Conservation (phyloP, 1,139 yeast species). For the Yamadazyma sp. region DNA sequence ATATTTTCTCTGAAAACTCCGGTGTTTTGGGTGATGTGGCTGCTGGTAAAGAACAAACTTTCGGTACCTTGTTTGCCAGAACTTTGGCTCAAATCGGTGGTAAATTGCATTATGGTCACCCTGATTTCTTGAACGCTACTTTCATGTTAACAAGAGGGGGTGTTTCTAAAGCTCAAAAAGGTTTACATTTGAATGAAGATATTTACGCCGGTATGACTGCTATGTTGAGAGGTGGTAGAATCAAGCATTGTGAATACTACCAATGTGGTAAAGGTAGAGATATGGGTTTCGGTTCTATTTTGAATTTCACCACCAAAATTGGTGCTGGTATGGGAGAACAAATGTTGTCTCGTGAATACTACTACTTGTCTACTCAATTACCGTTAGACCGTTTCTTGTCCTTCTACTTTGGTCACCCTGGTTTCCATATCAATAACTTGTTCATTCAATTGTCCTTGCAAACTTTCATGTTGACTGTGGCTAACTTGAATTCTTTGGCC, state of each 20-base stretch:
- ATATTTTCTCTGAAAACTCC: constrained; percentile 96
- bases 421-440: constrained; percentile 97
- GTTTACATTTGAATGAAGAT: constrained; percentile 98
- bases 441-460: constrained; percentile 94
- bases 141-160: constrained; percentile 99
- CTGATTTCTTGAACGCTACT: constrained; percentile 94
- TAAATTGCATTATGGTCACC: constrained; percentile 98
- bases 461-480: constrained; percentile 85
- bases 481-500: constrained; percentile 88
- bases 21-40: constrained; percentile 99
- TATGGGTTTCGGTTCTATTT: constrained; percentile 97
- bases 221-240: constrained; percentile 95
- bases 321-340: constrained; percentile 99
- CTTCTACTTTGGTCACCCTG: constrained; percentile 97
- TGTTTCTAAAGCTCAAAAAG: constrained; percentile 98
- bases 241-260: constrained; percentile 97
- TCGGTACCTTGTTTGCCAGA: constrained; percentile 97
- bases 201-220: constrained; percentile 99
- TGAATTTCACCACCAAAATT: constrained; percentile 97
- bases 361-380: constrained; percentile 94
- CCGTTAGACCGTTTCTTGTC: constrained; percentile 97
- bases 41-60: constrained; percentile 99
- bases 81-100: constrained; percentile 98
- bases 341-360: constrained; percentile 97
- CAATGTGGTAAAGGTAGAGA: constrained; percentile 99